Base-by-base conservation (phyloP, 169 alveolate genomes). In the Plasmodium vivax region DNA sequence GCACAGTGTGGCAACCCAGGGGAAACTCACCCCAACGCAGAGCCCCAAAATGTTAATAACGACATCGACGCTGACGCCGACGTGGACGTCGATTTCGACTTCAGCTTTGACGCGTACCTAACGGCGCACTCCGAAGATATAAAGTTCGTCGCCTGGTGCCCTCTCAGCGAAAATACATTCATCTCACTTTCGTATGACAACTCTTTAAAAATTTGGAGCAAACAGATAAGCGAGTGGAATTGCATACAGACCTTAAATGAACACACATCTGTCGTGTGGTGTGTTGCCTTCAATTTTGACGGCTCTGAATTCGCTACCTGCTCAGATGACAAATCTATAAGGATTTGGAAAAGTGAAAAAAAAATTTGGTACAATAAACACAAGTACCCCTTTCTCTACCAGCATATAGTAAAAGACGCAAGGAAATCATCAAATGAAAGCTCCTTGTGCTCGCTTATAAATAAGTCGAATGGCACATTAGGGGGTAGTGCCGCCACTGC, bases 231-330 rank as follows among this genome's bases (percentile, higher is more conserved):
- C 82, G 97, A 96, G 36, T 96, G 97, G 97, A 93, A 56, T 47
- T 96, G 97, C 72, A 77, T 96, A 77, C 97, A 96, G 83, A 94
- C 96, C 12, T 82, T 96, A 23, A 95, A 71, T 68, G 92, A 92
- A 30, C 96, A 95, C 62, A 92, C 92, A 14, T 94, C 96, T 7
- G 96, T 96, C 6, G 97, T 96, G 8, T 96, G 97, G 97, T 95
- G 96, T 72, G 85, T 95, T 1, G 80, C 97, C 5, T 96, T 96
- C 77, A 94, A 93, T 82, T 54, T 75, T 74, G 96, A 95, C 23
- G 97, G 97, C 9, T 72, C 94, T 41, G 71, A 85, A 80, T 85
- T 96, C 36, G 96, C 96, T 23, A 93, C 97, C 2, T 93, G 95
- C 43, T 95, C 97, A 9, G 96, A 96, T 51, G 97, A 96, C 27